These are phyloP conservation scores for Suhomyces xylopsoci DNA, from an alignment of 805 yeast genomes.

Conservation along the genomic window DNA sequence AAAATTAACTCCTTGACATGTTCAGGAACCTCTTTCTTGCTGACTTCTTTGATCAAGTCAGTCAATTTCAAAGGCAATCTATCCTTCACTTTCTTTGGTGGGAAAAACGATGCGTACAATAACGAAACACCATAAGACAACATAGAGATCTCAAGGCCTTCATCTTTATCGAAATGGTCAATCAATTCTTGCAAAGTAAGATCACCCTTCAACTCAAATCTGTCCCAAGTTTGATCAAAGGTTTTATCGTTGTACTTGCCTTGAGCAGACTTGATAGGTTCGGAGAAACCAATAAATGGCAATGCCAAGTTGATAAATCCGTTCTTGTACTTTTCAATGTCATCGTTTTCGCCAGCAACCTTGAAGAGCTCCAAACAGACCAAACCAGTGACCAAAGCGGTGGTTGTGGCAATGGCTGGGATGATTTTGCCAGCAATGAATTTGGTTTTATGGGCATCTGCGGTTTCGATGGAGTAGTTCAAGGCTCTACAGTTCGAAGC, in stretches of 20 bases:
- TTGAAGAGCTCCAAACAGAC: constrained; percentile 90
- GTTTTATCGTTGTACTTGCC: constrained; percentile 74
- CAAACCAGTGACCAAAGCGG: constrained; percentile 95
- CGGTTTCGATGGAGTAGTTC: constrained; percentile 84
- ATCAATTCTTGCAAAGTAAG: constrained; percentile 71
- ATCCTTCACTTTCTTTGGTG: constrained; percentile 84
- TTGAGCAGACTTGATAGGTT: constrained; percentile 85
- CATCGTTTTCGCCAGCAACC: constrained; percentile 71
- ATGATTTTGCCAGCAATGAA: constrained; percentile 97
- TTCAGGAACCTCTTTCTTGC: constrained; percentile 74
- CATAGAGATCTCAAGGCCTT: constrained; percentile 88
- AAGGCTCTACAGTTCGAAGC: constrained; percentile 95
- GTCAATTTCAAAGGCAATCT: constrained; percentile 67
- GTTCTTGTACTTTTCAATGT: constrained; percentile 84
- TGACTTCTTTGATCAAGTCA: constrained; percentile 75
- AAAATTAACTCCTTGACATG: constrained; percentile 77
- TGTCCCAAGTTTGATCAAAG: constrained; percentile 92
- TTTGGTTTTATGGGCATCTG: constrained; percentile 86
- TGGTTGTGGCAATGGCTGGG: constrained; percentile 98
- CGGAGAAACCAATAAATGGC: constrained; percentile 96
- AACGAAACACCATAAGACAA: constrained; percentile 86
- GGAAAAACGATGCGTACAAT: constrained; percentile 89
- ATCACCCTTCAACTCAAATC: constrained; percentile 80
- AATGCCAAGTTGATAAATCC: constrained; percentile 90
- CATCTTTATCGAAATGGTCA: constrained; percentile 71